Conservation (phyloP, 2,329 filamentous ascomycete genomes). For the Talaromyces sp. region DNA sequence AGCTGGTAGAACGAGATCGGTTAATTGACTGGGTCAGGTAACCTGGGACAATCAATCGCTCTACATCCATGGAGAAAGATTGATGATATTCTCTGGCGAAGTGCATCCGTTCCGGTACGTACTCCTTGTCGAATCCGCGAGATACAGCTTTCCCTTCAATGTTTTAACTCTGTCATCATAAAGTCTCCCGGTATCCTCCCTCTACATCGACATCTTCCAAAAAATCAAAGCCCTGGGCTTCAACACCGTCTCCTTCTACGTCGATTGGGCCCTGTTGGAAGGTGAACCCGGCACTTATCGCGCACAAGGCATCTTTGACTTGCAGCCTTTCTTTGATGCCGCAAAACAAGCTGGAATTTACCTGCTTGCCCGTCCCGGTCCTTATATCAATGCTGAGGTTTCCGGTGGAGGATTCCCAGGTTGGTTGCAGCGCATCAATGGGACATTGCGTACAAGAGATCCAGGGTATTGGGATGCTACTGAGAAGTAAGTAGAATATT, state of each 20-base stretch:
- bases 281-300: conserved; percentile 67
- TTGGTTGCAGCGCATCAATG: conserved; percentile 70
- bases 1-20: too few relatives aligned
- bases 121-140: neutral
- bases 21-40: conserved; percentile 38
- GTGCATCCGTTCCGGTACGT: conserved; percentile 64
- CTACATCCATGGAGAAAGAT: conserved; percentile 65
- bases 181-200: conserved; percentile 58
- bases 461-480: conserved; percentile 64
- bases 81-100: conserved; percentile 71
- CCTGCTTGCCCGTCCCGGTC: conserved; percentile 67
- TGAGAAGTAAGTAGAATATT: conserved; percentile 50
- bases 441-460: conserved; percentile 60
- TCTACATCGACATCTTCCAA: conserved; percentile 72
- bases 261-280: conserved; percentile 74
- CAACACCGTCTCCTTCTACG: conserved; percentile 75
- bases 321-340: conserved; percentile 73
- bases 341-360: conserved; percentile 72
- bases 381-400: conserved; percentile 76
- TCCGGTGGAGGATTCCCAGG: conserved; percentile 77
- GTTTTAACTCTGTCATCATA: neutral
- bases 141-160: neutral
- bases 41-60: conserved; percentile 72
- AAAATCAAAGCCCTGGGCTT: conserved; percentile 80
- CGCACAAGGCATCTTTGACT: conserved; percentile 68